Evolutionary conservation across 441 rosid genomes (phyloP).

Genomic region (Gossypium lobatum): DNA sequence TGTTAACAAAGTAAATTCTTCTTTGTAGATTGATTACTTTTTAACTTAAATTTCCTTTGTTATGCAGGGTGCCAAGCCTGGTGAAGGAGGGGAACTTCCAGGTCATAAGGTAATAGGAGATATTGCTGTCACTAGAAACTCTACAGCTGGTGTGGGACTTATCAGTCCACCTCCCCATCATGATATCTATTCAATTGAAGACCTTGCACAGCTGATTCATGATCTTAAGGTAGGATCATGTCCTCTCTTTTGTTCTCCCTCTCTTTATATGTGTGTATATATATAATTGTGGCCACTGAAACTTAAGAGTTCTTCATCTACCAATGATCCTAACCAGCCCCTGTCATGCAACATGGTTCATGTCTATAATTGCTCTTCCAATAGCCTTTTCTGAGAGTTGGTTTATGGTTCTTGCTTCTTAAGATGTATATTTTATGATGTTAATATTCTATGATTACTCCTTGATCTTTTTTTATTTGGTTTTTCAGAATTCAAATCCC

Average conservation of each 20-base stretch:
- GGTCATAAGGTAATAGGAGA: slow-evolving; percentile 99
- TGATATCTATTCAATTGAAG: slow-evolving; percentile 98
- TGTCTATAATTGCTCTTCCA: neutral
- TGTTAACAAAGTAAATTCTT: slow-evolving; percentile 21
- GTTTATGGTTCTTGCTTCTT: neutral
- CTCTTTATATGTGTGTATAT: neutral
- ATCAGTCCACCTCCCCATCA: slow-evolving; percentile 99
- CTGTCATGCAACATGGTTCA: neutral
- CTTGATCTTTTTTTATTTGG: slow-evolving; percentile 4
- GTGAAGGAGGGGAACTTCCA: slow-evolving; percentile 99
- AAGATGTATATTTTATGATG: neutral
- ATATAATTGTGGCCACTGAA: neutral
- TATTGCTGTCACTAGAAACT: slow-evolving; percentile 93
- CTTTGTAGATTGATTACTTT: slow-evolving; percentile 11
- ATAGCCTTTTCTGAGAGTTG: neutral
- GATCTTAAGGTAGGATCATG: slow-evolving; percentile 81
- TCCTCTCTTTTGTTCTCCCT: neutral
- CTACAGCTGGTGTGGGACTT: slow-evolving; percentile 99
- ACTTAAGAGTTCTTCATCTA: neutral
- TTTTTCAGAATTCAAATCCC: slow-evolving; percentile 86
- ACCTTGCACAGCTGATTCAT: slow-evolving; percentile 96
- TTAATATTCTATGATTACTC: neutral
- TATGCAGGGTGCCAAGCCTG: slow-evolving; percentile 98
- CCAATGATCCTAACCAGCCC: neutral
- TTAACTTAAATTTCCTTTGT: slow-evolving; percentile 20